Base-by-base conservation (phyloP, 1,284 basidiomycete genomes). In the Ceratobasidium papillatum region DNA sequence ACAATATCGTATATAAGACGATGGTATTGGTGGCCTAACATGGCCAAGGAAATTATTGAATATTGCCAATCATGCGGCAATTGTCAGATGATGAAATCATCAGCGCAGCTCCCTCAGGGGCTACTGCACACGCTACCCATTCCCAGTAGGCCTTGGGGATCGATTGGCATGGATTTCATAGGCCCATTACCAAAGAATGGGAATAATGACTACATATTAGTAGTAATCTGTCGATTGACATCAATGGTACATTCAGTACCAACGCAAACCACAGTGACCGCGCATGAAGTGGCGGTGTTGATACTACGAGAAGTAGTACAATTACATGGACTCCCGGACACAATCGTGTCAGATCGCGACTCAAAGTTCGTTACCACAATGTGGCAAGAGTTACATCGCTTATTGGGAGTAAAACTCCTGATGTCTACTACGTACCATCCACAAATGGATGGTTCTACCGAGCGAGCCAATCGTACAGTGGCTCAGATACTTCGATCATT, bases 131-230 rank as follows among this genome's bases (percentile, higher is more conserved):
- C 81, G 0, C 74, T 85, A 0, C 22, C 71, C 0, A 76, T 84
- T 0, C 83, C 84, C 0, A 62, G 49, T 0, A 41, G 74, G 8
- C 83, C 83, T 8, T 86, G 84, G 83, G 79, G 83, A 64, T 73
- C 78, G 0, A 82, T 86, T 3, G 82, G 82, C 0, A 82, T 87
- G 11, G 85, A 87, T 68, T 86, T 86, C 71, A 80, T 87, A 0
- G 83, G 85, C 1, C 84, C 83, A 0, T 75, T 87, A 0, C 85
- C 83, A 0, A 65, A 76, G 5, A 83, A 81, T 0, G 72, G 69
- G 0, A 81, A 81, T 71, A 30, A 80, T 3, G 76, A 84, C 65
- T 79, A 82, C 0, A 75, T 78, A 0, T 85, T 80, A 76, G 81
- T 86, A 76, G 75, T 85, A 0, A 84, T 85, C 0, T 80, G 82